Conservation (phyloP, 305 asterid species). For the Fraxinus platypoda region DNA sequence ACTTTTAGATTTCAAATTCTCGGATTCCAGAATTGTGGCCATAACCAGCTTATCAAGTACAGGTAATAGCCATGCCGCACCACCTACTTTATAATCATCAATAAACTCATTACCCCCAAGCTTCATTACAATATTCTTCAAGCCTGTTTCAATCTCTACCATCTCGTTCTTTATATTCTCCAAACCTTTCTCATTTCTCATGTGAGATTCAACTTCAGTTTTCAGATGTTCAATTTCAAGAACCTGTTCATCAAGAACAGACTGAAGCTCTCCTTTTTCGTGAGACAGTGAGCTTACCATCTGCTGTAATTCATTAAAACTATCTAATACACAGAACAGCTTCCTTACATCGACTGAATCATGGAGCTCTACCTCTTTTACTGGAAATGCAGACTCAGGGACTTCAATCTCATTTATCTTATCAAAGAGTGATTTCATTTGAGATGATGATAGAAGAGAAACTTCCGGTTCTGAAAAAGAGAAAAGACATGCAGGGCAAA, state of each 20-base stretch:
- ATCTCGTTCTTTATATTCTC: constrained; percentile 49
- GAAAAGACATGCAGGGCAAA: neutral
- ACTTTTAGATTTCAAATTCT: constrained; percentile 54
- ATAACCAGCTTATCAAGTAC: constrained; percentile 63
- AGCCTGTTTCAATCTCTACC: constrained; percentile 54
- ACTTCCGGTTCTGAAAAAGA: constrained; percentile 54
- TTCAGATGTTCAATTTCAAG: constrained; percentile 59
- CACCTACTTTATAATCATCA: constrained; percentile 47
- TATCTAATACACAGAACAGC: constrained; percentile 70
- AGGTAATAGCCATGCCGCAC: constrained; percentile 42
- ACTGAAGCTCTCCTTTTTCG: constrained; percentile 63
- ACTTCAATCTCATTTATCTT: constrained; percentile 60
- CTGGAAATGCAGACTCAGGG: constrained; percentile 40
- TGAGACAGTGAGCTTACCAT: constrained; percentile 46
- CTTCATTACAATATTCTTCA: constrained; percentile 57
- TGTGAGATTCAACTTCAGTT: constrained; percentile 49
- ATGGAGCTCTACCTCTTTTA: constrained; percentile 39
- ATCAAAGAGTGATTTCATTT: constrained; percentile 57
- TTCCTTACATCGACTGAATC: constrained; percentile 52
- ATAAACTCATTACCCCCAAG: constrained; percentile 65
- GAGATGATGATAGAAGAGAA: constrained; percentile 54
- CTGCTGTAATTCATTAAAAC: constrained; percentile 46
- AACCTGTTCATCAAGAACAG: constrained; percentile 49
- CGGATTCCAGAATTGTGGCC: constrained; percentile 57
- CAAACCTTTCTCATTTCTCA: constrained; percentile 36